Evolutionary conservation across 257 asterid species (phyloP).

Genomic region (Craterostigma plantagineum): DNA sequence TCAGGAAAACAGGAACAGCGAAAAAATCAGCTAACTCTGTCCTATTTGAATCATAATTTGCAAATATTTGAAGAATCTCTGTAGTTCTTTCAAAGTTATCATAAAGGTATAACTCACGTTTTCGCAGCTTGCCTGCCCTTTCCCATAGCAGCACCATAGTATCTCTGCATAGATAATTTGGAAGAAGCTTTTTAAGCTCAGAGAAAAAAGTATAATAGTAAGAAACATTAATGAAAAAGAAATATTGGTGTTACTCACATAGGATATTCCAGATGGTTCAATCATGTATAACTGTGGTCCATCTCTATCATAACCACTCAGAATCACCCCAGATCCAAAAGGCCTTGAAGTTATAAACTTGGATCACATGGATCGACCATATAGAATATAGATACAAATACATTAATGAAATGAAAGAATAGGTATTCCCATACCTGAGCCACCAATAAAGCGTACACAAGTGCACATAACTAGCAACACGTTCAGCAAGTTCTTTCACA

Average conservation of each 20-base stretch:
- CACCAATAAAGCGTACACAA: conserved; percentile 94
- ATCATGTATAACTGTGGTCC: conserved; percentile 86
- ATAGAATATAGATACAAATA: conserved; percentile 3
- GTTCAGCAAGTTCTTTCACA: conserved; percentile 78
- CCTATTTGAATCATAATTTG: not conserved
- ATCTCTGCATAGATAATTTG: conserved; percentile 32
- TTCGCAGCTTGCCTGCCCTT: conserved; percentile 97
- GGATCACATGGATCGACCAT: conserved; percentile 5
- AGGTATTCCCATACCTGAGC: conserved; percentile 63
- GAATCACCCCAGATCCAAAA: conserved; percentile 80
- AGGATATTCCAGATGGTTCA: conserved; percentile 80
- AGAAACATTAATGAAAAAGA: not conserved
- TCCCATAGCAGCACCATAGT: conserved; percentile 91
- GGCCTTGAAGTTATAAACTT: conserved; percentile 33
- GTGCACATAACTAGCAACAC: conserved; percentile 94
- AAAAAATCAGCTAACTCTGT: not conserved
- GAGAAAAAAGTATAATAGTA: not conserved
- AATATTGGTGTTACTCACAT: conserved; percentile 25
- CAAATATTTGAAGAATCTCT: not conserved
- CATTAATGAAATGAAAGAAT: too few relatives aligned
- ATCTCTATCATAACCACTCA: conserved; percentile 93
- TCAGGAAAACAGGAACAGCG: too few relatives aligned
- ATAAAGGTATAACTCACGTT: conserved; percentile 48
- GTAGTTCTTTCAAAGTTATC: not conserved
- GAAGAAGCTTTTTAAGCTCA: not conserved